phyloP scores from a whole-genome alignment of 371 early-diverging fungal genomes.

The Circinella umbellata region DNA sequence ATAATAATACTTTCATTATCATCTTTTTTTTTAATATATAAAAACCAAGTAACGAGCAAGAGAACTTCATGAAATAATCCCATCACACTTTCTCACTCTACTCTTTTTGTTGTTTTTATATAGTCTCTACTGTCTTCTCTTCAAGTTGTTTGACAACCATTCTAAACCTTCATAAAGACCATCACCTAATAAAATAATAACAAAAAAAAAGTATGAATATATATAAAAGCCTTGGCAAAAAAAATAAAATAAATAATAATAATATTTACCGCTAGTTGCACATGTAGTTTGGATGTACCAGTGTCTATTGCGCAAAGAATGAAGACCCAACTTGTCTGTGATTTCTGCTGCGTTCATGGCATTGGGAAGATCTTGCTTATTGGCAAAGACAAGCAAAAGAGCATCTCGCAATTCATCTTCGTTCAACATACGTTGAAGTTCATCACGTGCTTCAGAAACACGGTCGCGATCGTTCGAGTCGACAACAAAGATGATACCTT shows the following conservation, averaged over 20 bases:
- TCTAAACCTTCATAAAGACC: constrained; percentile 96
- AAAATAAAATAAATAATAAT: not conserved
- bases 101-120: not conserved
- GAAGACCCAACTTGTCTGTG: constrained; percentile 88
- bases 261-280: constrained; percentile 81
- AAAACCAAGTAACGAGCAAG: too few species aligned
- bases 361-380: constrained; percentile 96
- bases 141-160: constrained; percentile 67
- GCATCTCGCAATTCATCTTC: constrained; percentile 95
- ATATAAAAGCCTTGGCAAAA: not conserved
- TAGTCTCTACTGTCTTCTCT: constrained; percentile 30
- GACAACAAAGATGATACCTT: constrained; percentile 97
- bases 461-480: constrained; percentile 95
- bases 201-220: not conserved
- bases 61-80: too few species aligned
- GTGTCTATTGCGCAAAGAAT: constrained; percentile 84
- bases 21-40: too few species aligned
- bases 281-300: constrained; percentile 94
- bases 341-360: constrained; percentile 95
- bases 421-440: constrained; percentile 85
- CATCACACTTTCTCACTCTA: not conserved
- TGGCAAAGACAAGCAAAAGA: constrained; percentile 92
- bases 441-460: constrained; percentile 85
- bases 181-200: constrained; percentile 54
- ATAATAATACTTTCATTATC: too few species aligned